phyloP scores from a whole-genome alignment of 768 basidiomycete genomes.

The Pisolithus albus region DNA sequence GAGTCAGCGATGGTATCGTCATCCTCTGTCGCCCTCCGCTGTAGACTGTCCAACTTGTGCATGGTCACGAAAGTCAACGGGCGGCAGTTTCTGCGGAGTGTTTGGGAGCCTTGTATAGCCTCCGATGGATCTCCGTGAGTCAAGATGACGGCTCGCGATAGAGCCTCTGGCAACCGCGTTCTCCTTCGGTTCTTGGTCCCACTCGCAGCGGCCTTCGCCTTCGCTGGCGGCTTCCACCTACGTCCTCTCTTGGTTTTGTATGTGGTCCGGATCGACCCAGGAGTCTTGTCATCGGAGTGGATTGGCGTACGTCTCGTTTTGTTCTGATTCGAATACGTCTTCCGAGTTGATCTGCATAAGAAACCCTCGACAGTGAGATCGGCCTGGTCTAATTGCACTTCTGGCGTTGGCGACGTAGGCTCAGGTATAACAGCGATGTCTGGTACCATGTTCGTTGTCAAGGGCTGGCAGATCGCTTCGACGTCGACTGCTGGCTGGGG shows the following conservation, averaged over 20 bases:
- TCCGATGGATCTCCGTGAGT: slow-evolving; percentile 20
- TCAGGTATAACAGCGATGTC: slow-evolving; percentile 14
- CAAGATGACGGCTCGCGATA: slow-evolving; percentile 23
- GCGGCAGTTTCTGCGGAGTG: slow-evolving; percentile 8
- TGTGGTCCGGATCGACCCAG: too few relatives aligned
- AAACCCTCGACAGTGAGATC: slow-evolving; percentile 23
- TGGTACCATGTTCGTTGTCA: slow-evolving; percentile 8
- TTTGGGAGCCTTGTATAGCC: slow-evolving; percentile 6
- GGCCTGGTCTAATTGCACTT: too few relatives aligned
- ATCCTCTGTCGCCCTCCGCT: background rate
- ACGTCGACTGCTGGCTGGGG: background rate
- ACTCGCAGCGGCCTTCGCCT: background rate
- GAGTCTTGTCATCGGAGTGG: background rate
- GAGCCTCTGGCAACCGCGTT: slow-evolving; percentile 7
- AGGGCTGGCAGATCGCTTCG: background rate
- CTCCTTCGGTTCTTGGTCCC: background rate
- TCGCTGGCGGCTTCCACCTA: slow-evolving; percentile 13
- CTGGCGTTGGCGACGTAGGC: background rate
- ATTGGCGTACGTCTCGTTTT: background rate
- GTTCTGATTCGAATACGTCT: background rate
- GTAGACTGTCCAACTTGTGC: slow-evolving; percentile 13
- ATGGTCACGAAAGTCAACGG: slow-evolving; percentile 24
- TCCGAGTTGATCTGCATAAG: slow-evolving; percentile 10
- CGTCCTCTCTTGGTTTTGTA: slow-evolving; percentile 2
- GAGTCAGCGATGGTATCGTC: background rate